phyloP scores from a whole-genome alignment of 352 stramenopile genomes.

The Pythium myriotylum region DNA sequence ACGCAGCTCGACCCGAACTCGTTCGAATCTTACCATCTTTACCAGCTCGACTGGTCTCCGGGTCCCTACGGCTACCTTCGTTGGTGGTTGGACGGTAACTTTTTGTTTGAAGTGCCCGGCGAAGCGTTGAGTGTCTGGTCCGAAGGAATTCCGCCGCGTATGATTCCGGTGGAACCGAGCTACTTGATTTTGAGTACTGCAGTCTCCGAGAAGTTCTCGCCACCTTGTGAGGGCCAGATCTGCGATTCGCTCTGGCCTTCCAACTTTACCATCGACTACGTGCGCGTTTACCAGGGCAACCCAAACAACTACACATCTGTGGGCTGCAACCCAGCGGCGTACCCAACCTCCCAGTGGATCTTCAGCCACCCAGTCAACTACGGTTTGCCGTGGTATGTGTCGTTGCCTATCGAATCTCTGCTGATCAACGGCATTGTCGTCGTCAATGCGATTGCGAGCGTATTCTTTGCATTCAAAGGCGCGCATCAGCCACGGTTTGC shows the following conservation, averaged over 20 bases:
- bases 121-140: constrained; percentile 82
- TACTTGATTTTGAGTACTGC: constrained; percentile 98
- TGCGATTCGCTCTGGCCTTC: constrained; percentile 92
- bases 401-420: constrained; percentile 50
- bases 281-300: constrained; percentile 94
- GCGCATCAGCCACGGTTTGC: constrained; percentile 52
- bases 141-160: constrained; percentile 62
- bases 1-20: constrained; percentile 90
- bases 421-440: constrained; percentile 57
- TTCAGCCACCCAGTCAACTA: constrained; percentile 85
- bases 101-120: constrained; percentile 93
- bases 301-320: constrained; percentile 90
- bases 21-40: constrained; percentile 94
- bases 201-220: constrained; percentile 95
- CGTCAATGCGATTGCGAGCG: constrained; percentile 54
- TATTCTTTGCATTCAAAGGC: constrained; percentile 66
- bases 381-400: constrained; percentile 83
- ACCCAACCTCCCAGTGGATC: constrained; percentile 93
- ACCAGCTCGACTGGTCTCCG: constrained; percentile 95
- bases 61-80: constrained; percentile 91
- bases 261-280: constrained; percentile 95
- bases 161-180: constrained; percentile 95
- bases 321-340: constrained; percentile 91
- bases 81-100: constrained; percentile 94
- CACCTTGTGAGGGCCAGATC: constrained; percentile 90